Base-by-base conservation (phyloP, 306 rosid genomes). In the Leucaena leucocephala region DNA sequence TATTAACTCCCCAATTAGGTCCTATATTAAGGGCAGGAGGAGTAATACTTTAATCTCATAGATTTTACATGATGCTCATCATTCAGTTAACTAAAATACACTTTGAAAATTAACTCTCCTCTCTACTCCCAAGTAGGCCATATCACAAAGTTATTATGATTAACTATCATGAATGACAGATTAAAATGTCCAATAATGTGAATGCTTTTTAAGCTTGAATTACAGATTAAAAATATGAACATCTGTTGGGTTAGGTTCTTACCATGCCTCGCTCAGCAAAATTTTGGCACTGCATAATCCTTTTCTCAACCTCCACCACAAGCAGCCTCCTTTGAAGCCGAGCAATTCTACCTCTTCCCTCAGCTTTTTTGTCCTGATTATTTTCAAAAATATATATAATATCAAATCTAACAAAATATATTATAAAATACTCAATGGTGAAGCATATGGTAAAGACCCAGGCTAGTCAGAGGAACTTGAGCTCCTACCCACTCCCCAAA, bases 311-410 rank as follows among this genome's bases (percentile, higher is more conserved):
- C 85, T 95, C 97, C 75, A 86, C 88, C 77, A 92, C 84, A 45
- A 92, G 90, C 68, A 91, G 82, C 84, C 97, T 91, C 84, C 98
- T 88, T 72, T 91, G 98, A 68, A 87, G 77, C 79, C 96, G 91
- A 78, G 98, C 94, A 84, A 84, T 14, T 87, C 96, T 89, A 73
- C 98, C 98, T 78, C 94, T 91, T 79, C 98, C 97, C 87, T 95
- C 98, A 58, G 98, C 97, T 91, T 91, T 92, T 77, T 86, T 83
- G 81, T 95, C 96, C 98, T 94, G 85, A 76, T 75, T 49, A 14
- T 85, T 52, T 71, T 67, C 66, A 34, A 70, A 83, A 14, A 3
- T 14, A 49, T 14, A 3, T 15, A 14, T 0, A 0, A 49, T 49
- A 6, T 40, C 43, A 40, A 40, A 40, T 7, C 55, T 49, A 49